Base-by-base conservation (phyloP, 805 yeast genomes). In the Wickerhamiella azyma region DNA sequence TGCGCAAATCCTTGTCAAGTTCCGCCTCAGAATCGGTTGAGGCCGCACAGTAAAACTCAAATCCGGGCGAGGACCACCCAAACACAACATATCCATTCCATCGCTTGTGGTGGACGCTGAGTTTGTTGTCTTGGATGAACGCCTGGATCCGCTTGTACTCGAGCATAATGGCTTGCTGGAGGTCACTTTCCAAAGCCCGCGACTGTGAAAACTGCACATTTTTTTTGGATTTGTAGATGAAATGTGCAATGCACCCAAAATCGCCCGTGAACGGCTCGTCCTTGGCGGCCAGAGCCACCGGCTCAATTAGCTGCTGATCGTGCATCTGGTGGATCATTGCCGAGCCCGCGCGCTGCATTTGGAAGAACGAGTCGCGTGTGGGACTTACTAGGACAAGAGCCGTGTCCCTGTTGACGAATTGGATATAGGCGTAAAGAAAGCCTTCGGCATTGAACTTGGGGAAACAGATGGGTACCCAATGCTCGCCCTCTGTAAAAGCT, bases 401-500 rank as follows among this genome's bases (percentile, higher is more conserved):
- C 53, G 61, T 46, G 52, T 66, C 50, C 33, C 58, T 49, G 39
- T 70, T 70, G 40, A 79, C 58, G 52, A 77, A 77, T 48, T 77
- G 78, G 38, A 86, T 81, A 56, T 81, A 85, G 10, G 85, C 77
- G 57, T 92, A 83, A 5, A 89, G 63, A 56, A 88, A 92, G 9
- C 98, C 98, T 52, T 78, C 77, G 1, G 85, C 66, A 58, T 92
- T 89, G 66, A 89, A 89, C 53, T 82, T 77, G 0, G 97, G 95
- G 59, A 89, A 69, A 61, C 98, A 89, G 0, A 89, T 69, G 0
- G 98, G 98, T 10, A 84, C 74, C 97, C 97, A 92, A 48, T 85
- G 75, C 57, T 88, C 96, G 18, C 65, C 66, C 28, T 66, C 67
- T 21, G 66, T 66, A 51, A 75, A 69, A 0, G 76, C 67, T 39